phyloP scores from a whole-genome alignment of 2,329 filamentous ascomycete species.

The Beauveria bassiana region DNA sequence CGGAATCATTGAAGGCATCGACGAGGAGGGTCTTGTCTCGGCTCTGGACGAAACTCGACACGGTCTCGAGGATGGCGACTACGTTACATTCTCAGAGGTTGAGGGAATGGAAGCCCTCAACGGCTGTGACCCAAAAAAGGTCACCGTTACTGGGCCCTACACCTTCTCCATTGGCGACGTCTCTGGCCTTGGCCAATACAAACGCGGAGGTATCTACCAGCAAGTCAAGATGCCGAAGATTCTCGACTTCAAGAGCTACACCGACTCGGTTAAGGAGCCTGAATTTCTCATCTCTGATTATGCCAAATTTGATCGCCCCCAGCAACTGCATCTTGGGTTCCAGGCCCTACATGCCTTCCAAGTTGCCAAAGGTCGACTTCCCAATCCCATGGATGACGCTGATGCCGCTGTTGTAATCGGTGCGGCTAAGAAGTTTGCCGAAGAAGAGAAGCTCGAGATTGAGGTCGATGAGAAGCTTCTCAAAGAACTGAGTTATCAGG shows the following conservation, averaged over 20 bases:
- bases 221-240: conserved; percentile 99
- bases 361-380: conserved; percentile 65
- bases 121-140: conserved; percentile 73
- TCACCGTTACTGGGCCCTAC: conserved; percentile 92
- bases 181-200: conserved; percentile 75
- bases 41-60: conserved; percentile 92
- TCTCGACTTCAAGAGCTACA: conserved; percentile 78
- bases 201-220: conserved; percentile 80
- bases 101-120: conserved; percentile 90
- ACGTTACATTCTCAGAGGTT: conserved; percentile 87
- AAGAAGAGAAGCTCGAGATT: conserved; percentile 54
- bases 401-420: conserved; percentile 75
- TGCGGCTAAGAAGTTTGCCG: conserved; percentile 66
- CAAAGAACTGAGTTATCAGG: conserved; percentile 90
- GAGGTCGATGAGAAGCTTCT: conserved; percentile 90
- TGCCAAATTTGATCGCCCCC: conserved; percentile 93
- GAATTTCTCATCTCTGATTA: conserved; percentile 91
- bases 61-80: conserved; percentile 92
- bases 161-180: conserved; percentile 97
- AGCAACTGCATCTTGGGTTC: conserved; percentile 85
- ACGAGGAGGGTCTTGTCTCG: conserved; percentile 84
- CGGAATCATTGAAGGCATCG: conserved; percentile 85
- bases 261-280: conserved; percentile 71
- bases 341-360: conserved; percentile 86
- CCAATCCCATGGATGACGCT: conserved; percentile 73